Percentiles rank a stretch among this genome's conserved stretches.
These are phyloP conservation scores for Cladosporium cucumerinum DNA, from an alignment of 2,329 filamentous ascomycete genomes.

Conservation along the genomic window DNA sequence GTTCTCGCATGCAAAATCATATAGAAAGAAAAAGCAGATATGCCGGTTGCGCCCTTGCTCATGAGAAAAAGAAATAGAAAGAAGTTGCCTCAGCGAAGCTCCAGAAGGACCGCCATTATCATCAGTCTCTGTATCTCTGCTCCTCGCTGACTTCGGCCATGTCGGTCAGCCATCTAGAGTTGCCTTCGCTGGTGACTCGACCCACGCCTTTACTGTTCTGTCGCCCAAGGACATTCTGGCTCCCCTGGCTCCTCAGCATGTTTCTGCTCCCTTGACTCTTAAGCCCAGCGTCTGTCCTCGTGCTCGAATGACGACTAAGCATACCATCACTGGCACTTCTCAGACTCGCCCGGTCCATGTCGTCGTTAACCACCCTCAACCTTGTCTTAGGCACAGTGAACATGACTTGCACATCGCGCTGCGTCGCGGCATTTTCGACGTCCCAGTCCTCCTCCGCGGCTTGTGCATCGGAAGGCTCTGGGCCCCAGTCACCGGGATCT, in stretches of 20 bases:
- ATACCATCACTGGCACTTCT: constrained; percentile 34
- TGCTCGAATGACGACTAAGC: constrained; percentile 23
- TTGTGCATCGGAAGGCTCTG: constrained; percentile 25
- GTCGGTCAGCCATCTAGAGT: background rate
- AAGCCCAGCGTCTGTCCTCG: constrained; percentile 7
- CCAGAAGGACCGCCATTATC: background rate
- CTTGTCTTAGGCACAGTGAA: constrained; percentile 89
- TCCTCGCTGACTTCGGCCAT: constrained; percentile 1
- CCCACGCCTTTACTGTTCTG: constrained; percentile 20
- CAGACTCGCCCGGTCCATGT: constrained; percentile 44
- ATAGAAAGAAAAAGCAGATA: background rate
- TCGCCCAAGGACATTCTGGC: constrained; percentile 9
- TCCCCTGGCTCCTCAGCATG: background rate
- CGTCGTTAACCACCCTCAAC: constrained; percentile 84
- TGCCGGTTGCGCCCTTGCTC: background rate
- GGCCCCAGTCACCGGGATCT: constrained; percentile 37
- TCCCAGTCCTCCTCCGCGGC: constrained; percentile 48
- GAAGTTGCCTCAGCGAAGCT: background rate
- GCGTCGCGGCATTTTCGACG: constrained; percentile 46
- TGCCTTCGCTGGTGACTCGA: constrained; percentile 19
- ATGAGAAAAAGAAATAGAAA: background rate
- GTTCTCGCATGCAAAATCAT: background rate
- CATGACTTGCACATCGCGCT: constrained; percentile 59
- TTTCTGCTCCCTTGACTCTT: background rate
- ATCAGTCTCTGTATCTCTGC: constrained; percentile 12